A percentile compares a stretch with the other conserved stretches of the same genome.
These are phyloP conservation scores for Rutidosis leptorrhynchoides DNA, from an alignment of 129 eudicot genomes.

Conservation along the genomic window DNA sequence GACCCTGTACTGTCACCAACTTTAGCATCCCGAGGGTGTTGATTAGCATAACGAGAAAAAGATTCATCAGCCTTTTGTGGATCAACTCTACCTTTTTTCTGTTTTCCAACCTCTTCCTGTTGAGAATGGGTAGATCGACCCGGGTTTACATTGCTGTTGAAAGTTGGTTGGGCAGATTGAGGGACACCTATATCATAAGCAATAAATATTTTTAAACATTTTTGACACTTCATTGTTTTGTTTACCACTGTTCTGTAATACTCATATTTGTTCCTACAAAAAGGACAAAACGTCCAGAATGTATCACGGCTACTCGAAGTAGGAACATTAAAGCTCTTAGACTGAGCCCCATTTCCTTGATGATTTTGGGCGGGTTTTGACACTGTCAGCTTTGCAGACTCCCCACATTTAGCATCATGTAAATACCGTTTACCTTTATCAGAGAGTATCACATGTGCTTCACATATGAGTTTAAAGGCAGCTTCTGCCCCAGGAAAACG, in stretches of 20 bases:
- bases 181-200: constrained; percentile 38
- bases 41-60: constrained; percentile 20
- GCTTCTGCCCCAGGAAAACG: constrained; percentile 89
- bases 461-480: constrained; percentile 83
- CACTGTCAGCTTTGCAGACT: constrained; percentile 12
- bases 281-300: constrained; percentile 57
- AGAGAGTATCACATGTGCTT: constrained; percentile 70
- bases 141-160: constrained; percentile 21
- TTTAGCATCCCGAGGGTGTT: constrained; percentile 27
- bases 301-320: constrained; percentile 22
- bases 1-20: constrained; percentile 22
- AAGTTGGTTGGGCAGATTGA: constrained; percentile 23
- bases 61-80: constrained; percentile 21
- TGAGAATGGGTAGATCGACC: constrained; percentile 33
- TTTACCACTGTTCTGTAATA: constrained; percentile 28
- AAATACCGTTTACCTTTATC: constrained; percentile 48
- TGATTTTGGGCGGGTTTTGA: constrained; percentile 35
- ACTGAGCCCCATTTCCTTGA: constrained; percentile 32
- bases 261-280: constrained; percentile 39
- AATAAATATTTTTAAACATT: constrained; percentile 34
- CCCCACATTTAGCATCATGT: constrained; percentile 47
- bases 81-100: constrained; percentile 25
- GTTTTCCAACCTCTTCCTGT: constrained; percentile 26
- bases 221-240: constrained; percentile 37
- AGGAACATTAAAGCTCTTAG: constrained; percentile 11